Evolutionary conservation across 164 flowering plant genomes (phyloP), one percentile per base, ranked within the genome.

Genomic region (Nelumbo lutea): DNA sequence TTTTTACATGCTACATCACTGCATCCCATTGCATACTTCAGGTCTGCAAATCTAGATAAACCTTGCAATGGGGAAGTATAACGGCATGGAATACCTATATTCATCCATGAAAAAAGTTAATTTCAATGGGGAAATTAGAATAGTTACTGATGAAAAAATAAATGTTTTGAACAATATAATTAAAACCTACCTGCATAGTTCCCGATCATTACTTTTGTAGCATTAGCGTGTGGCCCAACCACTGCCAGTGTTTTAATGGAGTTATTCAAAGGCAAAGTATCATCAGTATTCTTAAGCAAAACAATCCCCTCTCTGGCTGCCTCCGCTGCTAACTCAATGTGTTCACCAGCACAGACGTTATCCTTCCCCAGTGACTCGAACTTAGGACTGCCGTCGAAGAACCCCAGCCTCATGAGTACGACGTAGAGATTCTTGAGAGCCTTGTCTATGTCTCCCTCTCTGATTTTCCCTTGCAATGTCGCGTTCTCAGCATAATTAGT

Each of bases 31-130:
- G 11, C 45, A 44, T 74, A 64, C 3, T 0, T 56, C 46, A 70
- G 71, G 3, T 59, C 40, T 7, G 38, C 70, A 42, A 62, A 48
- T 2, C n/a, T 15, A 0, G 75, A 64, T 42, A 78, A 59, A 15
- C 68, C 80, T 13, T 59, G 63, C 2, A 78, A 42, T 2, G 80
- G 75, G 9, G 72, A 46, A 0, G 56, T 53, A 10, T 9, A 10
- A 2, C 14, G n/a, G n/a, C 57, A 53, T 11, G 57, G 57, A 53
- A 53, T 13, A 53, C 57, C 57, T 53, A 53, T 3, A 53, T 9
- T 53, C 3, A 4, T 53, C 14, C 57, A 53, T 15, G 14, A 50
- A 8, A 50, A 53, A 15, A 4, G 14, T 53, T 2, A 53, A 11
- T 53, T 53, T 53, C 11, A 53, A 2, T 15, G 7, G 7, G 7